A percentile compares a stretch with the other conserved stretches of the same genome.
These are phyloP conservation scores for Mercurialis annua DNA, from an alignment of 345 rosid species.

Conservation along the genomic window DNA sequence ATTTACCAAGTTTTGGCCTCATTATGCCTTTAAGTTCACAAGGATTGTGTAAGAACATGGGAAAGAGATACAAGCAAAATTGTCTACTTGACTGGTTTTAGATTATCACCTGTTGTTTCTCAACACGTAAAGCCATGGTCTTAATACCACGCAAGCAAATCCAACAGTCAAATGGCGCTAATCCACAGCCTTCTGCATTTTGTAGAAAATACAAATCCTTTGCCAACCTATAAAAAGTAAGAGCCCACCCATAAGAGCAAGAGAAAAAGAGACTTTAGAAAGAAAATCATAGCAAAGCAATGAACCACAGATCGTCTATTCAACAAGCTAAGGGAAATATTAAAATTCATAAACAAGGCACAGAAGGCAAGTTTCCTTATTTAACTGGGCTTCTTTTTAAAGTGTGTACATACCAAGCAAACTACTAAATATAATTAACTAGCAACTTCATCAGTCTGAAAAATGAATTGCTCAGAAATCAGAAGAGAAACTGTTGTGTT, in stretches of 20 bases:
- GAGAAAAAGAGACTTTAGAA: not conserved
- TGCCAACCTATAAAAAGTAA: slow-evolving; percentile 55
- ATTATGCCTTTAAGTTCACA: not conserved
- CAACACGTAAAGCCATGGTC: slow-evolving; percentile 89
- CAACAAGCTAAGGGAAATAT: not conserved
- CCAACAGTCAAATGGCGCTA: slow-evolving; percentile 99
- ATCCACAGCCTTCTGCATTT: slow-evolving; percentile 92
- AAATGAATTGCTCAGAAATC: not conserved
- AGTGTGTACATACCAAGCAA: not conserved
- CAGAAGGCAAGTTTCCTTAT: not conserved
- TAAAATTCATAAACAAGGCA: not conserved
- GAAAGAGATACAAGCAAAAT: not conserved
- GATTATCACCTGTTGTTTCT: slow-evolving; percentile 81
- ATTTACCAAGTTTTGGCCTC: not conserved
- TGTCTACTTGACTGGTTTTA: not conserved
- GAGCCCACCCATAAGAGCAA: not conserved
- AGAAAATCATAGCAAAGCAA: not conserved
- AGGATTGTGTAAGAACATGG: not conserved
- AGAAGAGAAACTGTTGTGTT: not conserved
- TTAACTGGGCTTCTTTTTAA: no score
- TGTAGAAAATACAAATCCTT: slow-evolving; percentile 81
- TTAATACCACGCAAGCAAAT: slow-evolving; percentile 85
- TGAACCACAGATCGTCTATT: not conserved
- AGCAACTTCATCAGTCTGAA: not conserved
- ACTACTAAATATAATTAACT: not conserved